Evolutionary conservation across 257 asterid genomes (phyloP).

Genomic region (Catharanthus roseus): DNA sequence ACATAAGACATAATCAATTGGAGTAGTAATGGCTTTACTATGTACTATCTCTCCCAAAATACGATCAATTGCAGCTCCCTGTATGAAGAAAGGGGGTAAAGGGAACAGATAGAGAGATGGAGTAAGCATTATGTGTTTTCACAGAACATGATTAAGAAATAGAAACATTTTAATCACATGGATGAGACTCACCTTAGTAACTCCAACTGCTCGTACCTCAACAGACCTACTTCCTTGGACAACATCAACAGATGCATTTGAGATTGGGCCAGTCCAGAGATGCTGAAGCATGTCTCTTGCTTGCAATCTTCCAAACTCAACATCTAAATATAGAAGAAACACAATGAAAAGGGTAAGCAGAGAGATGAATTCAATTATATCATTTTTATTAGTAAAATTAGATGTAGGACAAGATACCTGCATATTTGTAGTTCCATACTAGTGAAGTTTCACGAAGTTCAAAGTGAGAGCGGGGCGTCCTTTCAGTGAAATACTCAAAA

Average conservation of each 20-base stretch:
- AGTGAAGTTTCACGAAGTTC: conserved; percentile 89
- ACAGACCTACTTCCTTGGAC: conserved; percentile 92
- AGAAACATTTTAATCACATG: neutral
- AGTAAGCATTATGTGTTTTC: neutral
- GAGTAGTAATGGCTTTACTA: conserved; percentile 63
- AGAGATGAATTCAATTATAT: conserved; percentile 9
- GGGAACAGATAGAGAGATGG: neutral
- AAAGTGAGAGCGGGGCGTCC: conserved; percentile 91
- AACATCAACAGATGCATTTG: conserved; percentile 91
- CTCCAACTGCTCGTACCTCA: conserved; percentile 96
- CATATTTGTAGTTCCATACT: conserved; percentile 93
- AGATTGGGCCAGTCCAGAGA: conserved; percentile 97
- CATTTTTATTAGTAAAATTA: conserved; percentile 9
- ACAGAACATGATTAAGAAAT: neutral
- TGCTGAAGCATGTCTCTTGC: conserved; percentile 99
- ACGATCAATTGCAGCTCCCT: conserved; percentile 97
- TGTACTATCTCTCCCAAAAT: conserved; percentile 93
- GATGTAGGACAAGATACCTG: conserved; percentile 48
- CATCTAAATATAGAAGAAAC: conserved; percentile 40
- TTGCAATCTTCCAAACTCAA: conserved; percentile 94
- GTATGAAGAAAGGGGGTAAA: conserved; percentile 1
- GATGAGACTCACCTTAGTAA: conserved; percentile 64
- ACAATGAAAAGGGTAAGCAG: conserved; percentile 7
- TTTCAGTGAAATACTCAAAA: conserved; percentile 89
- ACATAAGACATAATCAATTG: conserved; percentile 85